These are phyloP conservation scores for Aspergillus ustus DNA, from an alignment of 2,329 filamentous ascomycete genomes.

Conservation along the genomic window DNA sequence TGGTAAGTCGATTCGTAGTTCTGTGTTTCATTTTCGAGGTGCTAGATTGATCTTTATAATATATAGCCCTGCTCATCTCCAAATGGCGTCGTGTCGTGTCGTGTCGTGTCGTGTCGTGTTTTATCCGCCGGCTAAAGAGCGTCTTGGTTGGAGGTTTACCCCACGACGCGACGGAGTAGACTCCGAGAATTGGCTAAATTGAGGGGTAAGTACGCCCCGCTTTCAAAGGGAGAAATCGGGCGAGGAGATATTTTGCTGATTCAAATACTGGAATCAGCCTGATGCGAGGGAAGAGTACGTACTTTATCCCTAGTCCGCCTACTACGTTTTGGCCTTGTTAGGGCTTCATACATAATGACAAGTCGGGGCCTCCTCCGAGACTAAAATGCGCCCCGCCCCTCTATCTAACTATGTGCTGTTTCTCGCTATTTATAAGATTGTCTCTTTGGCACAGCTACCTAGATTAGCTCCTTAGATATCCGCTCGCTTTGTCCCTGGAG, in stretches of 20 bases:
- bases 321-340: too few relatives aligned
- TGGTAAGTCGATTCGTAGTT: background rate
- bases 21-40: background rate
- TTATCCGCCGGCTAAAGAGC: constrained; percentile 14
- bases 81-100: too few relatives aligned
- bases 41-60: background rate
- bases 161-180: background rate
- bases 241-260: background rate
- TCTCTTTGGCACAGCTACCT: too few relatives aligned
- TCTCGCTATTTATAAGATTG: too few relatives aligned
- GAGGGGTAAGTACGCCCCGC: background rate
- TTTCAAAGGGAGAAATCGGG: background rate
- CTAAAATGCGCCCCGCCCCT: too few relatives aligned
- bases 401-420: too few relatives aligned
- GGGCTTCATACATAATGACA: too few relatives aligned
- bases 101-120: too few relatives aligned
- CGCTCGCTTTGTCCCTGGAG: too few relatives aligned
- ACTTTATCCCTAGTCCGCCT: background rate
- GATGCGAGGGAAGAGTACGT: background rate
- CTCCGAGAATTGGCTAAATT: background rate
- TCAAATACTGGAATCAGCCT: background rate
- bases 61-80: background rate
- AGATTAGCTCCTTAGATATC: too few relatives aligned
- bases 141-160: background rate
- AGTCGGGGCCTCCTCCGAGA: too few relatives aligned